A percentile compares a stretch with the other conserved stretches of the same genome.
These are phyloP conservation scores for Fonsecaea erecta DNA, from an alignment of 2,329 filamentous ascomycete genomes.

Conservation along the genomic window DNA sequence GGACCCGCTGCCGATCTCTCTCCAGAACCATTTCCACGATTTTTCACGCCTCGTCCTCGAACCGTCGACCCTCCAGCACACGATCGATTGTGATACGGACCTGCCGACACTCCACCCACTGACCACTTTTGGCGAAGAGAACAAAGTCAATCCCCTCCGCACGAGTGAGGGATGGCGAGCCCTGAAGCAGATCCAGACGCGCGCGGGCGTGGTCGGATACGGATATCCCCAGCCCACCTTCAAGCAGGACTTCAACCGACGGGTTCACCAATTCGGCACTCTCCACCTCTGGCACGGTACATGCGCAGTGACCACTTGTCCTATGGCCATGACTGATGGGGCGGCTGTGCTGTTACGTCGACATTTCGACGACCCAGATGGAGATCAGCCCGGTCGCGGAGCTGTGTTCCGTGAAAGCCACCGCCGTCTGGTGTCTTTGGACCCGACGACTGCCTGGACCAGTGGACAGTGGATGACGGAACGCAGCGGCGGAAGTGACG, in stretches of 20 bases:
- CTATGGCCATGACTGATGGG: slow-evolving; percentile 63
- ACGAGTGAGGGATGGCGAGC: slow-evolving; percentile 67
- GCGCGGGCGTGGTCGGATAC: slow-evolving; percentile 63
- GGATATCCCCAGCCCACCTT: slow-evolving; percentile 53
- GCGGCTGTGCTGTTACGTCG: slow-evolving; percentile 43
- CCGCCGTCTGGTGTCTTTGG: slow-evolving; percentile 39
- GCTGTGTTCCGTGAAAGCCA: slow-evolving; percentile 39
- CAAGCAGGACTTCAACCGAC: slow-evolving; percentile 49
- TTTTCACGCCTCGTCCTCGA: slow-evolving; percentile 31
- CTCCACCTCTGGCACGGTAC: slow-evolving; percentile 64
- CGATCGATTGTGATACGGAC: slow-evolving; percentile 32
- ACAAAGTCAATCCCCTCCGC: slow-evolving; percentile 29
- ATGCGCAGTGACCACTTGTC: slow-evolving; percentile 66
- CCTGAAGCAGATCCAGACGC: slow-evolving; percentile 60
- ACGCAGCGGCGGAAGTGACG: slow-evolving; percentile 44
- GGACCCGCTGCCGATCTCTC: slow-evolving; percentile 14
- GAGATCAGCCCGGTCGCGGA: slow-evolving; percentile 27
- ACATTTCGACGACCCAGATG: slow-evolving; percentile 23
- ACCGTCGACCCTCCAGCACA: slow-evolving; percentile 29
- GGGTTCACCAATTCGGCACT: slow-evolving; percentile 63
- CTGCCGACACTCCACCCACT: slow-evolving; percentile 31
- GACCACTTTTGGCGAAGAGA: slow-evolving; percentile 36
- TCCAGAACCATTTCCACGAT: slow-evolving; percentile 31
- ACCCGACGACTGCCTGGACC: slow-evolving; percentile 42
- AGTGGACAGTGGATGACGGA: slow-evolving; percentile 49